Evolutionary conservation across 306 rosid species (phyloP), one percentile per base, ranked within the genome.

Genomic region (Bauhinia variegata): DNA sequence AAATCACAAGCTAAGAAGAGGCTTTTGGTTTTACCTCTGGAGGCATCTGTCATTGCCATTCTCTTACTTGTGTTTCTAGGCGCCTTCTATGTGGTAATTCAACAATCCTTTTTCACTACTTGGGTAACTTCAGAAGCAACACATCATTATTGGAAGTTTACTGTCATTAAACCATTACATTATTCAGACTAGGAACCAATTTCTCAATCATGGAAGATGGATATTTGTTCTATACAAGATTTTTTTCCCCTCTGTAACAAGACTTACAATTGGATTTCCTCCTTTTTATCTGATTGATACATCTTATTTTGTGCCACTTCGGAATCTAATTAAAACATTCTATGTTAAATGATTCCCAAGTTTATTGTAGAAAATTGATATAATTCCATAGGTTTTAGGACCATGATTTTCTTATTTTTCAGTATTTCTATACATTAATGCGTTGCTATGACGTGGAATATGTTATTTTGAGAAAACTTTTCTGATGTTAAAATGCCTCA

Each of bases 81-180:
- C 51, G 97, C 99, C 78, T 95, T 95, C 90, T 95, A 95, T 85
- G 99, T 95, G 99, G 99, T 95, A 90, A 68, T 54, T 74, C 54
- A 63, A 49, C 50, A 32, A 43, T 63, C 48, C 16, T 23, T 55
- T 53, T 39, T 34, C 44, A 18, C 44, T 60, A 19, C 19, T 65
- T 62, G 6, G 30, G 39, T 60, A 16, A 14, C 79, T 75, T 77
- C 39, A 52, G 30, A 74, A 65, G 16, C 67, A 38, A 32, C 31
- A 54, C 28, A 17, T 64, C 34, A 8, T 69, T 63, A 46, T 58
- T 64, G 44, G 46, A 74, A 54, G 71, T 46, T 67, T 49, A 14
- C 37, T 63, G 11, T 69, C 52, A 55, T 51, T 68, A 43, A 83
- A 54, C 48, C 48, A 8, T 50, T 47, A 60, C 63, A 39, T 63